Percentiles rank a stretch among this genome's conserved stretches.
These are phyloP conservation scores for Saccharomycopsis lassenensis DNA, from an alignment of 805 yeast genomes.

Conservation along the genomic window DNA sequence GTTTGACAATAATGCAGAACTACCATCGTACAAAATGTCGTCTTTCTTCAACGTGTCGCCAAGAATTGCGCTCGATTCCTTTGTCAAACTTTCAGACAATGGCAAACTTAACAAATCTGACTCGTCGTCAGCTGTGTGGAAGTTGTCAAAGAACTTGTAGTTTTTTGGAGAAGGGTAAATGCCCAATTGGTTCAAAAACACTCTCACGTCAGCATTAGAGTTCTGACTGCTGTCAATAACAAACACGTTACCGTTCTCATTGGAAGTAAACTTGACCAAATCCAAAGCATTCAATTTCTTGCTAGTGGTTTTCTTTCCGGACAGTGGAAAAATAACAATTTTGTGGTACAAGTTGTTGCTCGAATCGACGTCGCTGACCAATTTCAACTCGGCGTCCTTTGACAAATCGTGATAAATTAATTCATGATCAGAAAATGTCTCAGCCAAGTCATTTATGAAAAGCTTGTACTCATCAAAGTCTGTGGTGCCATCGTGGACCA, in stretches of 20 bases:
- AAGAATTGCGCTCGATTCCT: constrained; percentile 12
- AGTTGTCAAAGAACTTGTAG: constrained; percentile 55
- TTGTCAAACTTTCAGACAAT: constrained; percentile 15
- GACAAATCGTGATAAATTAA: constrained; percentile 20
- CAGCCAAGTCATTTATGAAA: constrained; percentile 19
- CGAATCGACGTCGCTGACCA: constrained; percentile 13
- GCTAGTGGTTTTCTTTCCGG: constrained; percentile 32
- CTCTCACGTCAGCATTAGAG: constrained; percentile 50
- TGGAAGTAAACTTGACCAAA: constrained; percentile 47
- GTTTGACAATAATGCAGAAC: constrained; percentile 62
- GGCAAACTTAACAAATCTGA: constrained; percentile 20
- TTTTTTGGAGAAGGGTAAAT: constrained; percentile 74
- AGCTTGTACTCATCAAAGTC: constrained; percentile 20
- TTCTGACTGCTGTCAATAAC: constrained; percentile 44
- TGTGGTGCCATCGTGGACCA: constrained; percentile 16
- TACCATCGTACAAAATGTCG: constrained; percentile 33
- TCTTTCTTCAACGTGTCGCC: constrained; percentile 19
- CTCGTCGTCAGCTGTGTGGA: constrained; percentile 27
- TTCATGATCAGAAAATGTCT: constrained; percentile 16
- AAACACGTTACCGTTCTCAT: constrained; percentile 65
- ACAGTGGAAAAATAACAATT: constrained; percentile 48
- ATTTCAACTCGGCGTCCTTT: constrained; percentile 17
- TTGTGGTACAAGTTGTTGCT: constrained; percentile 36
- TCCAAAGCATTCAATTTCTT: constrained; percentile 32
- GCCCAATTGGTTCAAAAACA: constrained; percentile 70